These are phyloP conservation scores for Xerocomellus amylosporus DNA, from an alignment of 768 basidiomycete species.

Conservation along the genomic window DNA sequence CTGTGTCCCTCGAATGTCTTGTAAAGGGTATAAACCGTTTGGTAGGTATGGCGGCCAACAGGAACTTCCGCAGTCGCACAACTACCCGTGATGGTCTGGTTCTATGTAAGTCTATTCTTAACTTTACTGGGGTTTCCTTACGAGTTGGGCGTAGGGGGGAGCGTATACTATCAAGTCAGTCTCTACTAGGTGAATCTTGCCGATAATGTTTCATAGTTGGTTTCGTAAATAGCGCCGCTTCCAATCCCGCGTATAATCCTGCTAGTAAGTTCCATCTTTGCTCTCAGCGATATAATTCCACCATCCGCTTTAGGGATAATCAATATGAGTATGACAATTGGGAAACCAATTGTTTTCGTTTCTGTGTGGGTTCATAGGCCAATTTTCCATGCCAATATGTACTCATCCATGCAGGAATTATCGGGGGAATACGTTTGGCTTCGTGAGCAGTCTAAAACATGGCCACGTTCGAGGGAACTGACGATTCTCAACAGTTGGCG, in stretches of 20 bases:
- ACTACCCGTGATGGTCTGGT: conserved; percentile 23
- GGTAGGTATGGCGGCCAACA: conserved; percentile 20
- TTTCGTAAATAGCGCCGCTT: conserved; percentile 11
- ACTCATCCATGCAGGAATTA: conserved; percentile 11
- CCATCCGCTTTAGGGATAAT: conserved; percentile 7
- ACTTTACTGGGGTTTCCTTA: background rate
- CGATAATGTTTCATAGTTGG: background rate
- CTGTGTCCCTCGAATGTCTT: background rate
- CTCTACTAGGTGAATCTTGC: background rate
- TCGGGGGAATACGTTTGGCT: conserved; percentile 19
- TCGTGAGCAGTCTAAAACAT: conserved; percentile 1
- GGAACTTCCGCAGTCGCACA: conserved; percentile 1
- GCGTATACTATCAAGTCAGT: conserved; percentile 12
- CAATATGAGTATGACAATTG: background rate
- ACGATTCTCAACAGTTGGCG: conserved; percentile 39
- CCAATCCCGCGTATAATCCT: conserved; percentile 16
- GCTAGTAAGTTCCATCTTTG: conserved; percentile 4
- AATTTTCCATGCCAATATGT: background rate
- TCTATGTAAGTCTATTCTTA: conserved; percentile 9
- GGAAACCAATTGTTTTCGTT: conserved; percentile 19
- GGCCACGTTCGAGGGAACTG: background rate
- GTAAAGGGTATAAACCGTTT: background rate
- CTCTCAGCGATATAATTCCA: background rate
- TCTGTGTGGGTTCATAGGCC: conserved; percentile 7
- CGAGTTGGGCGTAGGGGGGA: conserved; percentile 5